These are phyloP conservation scores for Grigorovia humatica DNA, from an alignment of 805 yeast genomes.

Conservation along the genomic window DNA sequence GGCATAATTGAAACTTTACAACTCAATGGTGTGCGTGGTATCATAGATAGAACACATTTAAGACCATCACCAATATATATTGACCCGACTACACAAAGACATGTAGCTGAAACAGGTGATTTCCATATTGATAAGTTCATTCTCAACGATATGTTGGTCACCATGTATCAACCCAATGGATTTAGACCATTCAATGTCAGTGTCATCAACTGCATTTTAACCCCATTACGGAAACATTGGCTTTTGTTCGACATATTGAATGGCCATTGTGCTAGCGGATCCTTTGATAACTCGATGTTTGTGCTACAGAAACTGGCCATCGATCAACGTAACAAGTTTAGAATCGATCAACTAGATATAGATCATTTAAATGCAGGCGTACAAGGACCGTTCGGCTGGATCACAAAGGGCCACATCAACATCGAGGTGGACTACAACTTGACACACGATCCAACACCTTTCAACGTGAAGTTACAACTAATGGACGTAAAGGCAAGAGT, in stretches of 20 bases:
- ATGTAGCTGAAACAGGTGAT: constrained; percentile 69
- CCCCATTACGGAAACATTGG: constrained; percentile 84
- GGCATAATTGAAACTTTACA: constrained; percentile 79
- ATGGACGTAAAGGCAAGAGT: constrained; percentile 83
- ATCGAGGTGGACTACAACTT: constrained; percentile 85
- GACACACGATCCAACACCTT: constrained; percentile 47
- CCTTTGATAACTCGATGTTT: constrained; percentile 87
- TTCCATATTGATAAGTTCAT: constrained; percentile 79
- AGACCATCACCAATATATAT: constrained; percentile 63
- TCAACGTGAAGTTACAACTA: constrained; percentile 70
- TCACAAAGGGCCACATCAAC: constrained; percentile 82
- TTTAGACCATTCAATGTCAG: constrained; percentile 82
- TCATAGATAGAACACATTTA: constrained; percentile 84
- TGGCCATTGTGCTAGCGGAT: constrained; percentile 78
- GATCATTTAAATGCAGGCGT: constrained; percentile 87
- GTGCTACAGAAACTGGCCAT: constrained; percentile 2
- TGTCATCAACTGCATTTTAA: constrained; percentile 75
- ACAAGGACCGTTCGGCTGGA: constrained; percentile 97
- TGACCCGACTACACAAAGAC: constrained; percentile 72
- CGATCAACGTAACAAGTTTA: constrained; percentile 40
- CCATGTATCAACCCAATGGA: constrained; percentile 68
- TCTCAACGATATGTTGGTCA: constrained; percentile 77
- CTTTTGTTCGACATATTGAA: constrained; percentile 76
- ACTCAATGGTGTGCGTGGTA: constrained; percentile 80
- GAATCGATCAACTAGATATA: constrained; percentile 76